Evolutionary conservation across 2,329 filamentous ascomycete species (phyloP), one percentile per base, ranked within the genome.

Genomic region (Colletotrichum siamense): DNA sequence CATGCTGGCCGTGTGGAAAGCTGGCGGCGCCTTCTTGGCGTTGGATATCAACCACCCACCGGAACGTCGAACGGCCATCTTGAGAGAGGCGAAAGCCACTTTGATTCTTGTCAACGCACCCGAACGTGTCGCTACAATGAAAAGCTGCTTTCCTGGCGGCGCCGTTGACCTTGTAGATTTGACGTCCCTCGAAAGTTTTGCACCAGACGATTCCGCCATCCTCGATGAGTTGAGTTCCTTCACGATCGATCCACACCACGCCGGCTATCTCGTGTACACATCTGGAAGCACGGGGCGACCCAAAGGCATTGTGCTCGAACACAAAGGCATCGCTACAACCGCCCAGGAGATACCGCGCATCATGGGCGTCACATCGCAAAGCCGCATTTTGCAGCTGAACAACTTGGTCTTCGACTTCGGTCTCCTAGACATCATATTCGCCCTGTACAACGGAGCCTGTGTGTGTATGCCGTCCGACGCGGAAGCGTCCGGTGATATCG

Each of bases 81-180:
- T 44, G 1, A 44, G 39, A 44, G 39, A 44, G 39, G 18, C 39
- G 39, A 18, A 44, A 0, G 39, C 3, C 5, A 44, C 1, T 0
- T 10, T 44, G 39, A 6, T 44, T 44, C 39, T 44, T 10, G 18
- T n/a, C 3, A 44, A 44, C 39, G 0, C 9, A 6, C 18, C 39
- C 9, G 39, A 44, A 2, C 0, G 39, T 0, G 39, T 44, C 3
- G 18, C 0, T 6, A 44, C 39, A 9, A n/a, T n/a, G 18, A 1
- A 44, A n/a, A 44, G 18, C 39, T 44, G 39, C 18, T 44, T 44
- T 12, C 39, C 39, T 0, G 18, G 39, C 39, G 39, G 39, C 5
- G 9, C 18, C 18, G 39, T 44, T 44, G 39, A 44, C 39, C 39
- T 44, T 0, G 39, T 44, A 5, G 39, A 44, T 12, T 1, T 6